phyloP scores from a whole-genome alignment of 2,329 filamentous ascomycete genomes.

The Fusarium ambrosium region DNA sequence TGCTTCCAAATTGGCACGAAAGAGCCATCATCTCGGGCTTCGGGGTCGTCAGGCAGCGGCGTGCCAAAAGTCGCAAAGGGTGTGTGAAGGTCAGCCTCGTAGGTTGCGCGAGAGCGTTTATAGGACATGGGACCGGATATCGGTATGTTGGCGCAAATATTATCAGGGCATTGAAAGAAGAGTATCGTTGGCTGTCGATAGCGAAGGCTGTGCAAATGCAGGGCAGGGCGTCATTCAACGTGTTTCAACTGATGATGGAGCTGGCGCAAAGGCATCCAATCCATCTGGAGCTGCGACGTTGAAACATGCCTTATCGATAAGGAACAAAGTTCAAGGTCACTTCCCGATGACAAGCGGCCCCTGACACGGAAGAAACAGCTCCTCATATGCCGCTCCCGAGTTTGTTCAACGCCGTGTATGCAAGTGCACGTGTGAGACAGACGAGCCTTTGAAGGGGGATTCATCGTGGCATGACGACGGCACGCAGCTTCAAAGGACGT shows the following conservation, averaged over 20 bases:
- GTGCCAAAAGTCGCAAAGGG: conserved; percentile 88
- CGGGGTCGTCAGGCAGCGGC: conserved; percentile 83
- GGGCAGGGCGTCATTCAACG: neutral
- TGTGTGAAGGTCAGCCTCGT: conserved; percentile 81
- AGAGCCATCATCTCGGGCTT: conserved; percentile 87
- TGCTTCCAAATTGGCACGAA: conserved; percentile 99
- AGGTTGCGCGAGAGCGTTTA: conserved; percentile 84
- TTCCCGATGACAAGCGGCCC: conserved; percentile 4
- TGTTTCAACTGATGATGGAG: conserved; percentile 19
- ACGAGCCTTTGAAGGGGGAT: conserved; percentile 5
- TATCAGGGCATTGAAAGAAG: conserved; percentile 27
- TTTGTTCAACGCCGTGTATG: conserved; percentile 22
- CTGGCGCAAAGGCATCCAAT: conserved; percentile 16
- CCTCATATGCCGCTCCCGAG: conserved; percentile 18
- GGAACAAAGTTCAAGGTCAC: conserved; percentile 23
- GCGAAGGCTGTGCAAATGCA: conserved; percentile 4
- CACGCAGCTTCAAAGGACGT: neutral
- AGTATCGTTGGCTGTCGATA: neutral
- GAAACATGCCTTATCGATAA: conserved; percentile 39
- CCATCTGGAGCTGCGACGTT: conserved; percentile 30
- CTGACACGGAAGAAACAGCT: conserved; percentile 13
- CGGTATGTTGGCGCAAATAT: conserved; percentile 14
- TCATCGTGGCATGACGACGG: conserved; percentile 7
- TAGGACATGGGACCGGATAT: conserved; percentile 70
- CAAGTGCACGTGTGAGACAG: conserved; percentile 27